These are phyloP conservation scores for Puya raimondii DNA, from an alignment of 176 grass and related monocot species.

Conservation along the genomic window DNA sequence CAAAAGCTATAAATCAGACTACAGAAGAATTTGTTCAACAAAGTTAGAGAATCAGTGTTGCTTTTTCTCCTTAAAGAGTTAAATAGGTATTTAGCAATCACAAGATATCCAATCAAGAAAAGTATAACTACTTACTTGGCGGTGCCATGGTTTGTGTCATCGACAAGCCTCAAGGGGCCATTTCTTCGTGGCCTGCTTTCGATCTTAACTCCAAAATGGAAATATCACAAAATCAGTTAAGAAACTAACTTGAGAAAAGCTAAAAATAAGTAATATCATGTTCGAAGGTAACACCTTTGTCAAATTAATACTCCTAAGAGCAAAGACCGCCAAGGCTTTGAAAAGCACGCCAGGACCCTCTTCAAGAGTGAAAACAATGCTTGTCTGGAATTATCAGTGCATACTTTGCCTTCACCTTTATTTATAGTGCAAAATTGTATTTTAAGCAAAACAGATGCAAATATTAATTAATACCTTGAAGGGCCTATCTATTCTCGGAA, in stretches of 20 bases:
- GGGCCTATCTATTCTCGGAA: conserved; percentile 27
- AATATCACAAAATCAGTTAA: background rate
- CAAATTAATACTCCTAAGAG: conserved; percentile 40
- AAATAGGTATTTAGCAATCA: background rate
- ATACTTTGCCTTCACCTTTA: background rate
- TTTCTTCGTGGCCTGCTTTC: conserved; percentile 46
- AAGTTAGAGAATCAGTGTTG: background rate
- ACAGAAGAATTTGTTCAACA: background rate
- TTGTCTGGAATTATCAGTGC: conserved; percentile 28
- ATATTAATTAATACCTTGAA: conserved; percentile 37
- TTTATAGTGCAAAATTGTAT: background rate
- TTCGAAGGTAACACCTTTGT: conserved; percentile 34
- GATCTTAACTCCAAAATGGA: conserved; percentile 28
- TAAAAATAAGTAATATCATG: background rate
- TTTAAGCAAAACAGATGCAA: background rate
- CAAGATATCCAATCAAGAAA: conserved; percentile 2
- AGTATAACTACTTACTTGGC: conserved; percentile 27
- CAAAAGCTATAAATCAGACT: background rate
- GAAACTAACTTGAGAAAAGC: background rate
- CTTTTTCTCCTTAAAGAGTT: background rate
- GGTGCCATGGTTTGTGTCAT: conserved; percentile 36
- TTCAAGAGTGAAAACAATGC: conserved; percentile 51
- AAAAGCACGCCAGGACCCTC: conserved; percentile 41
- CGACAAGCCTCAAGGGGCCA: conserved; percentile 39
- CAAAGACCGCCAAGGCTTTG: conserved; percentile 47